These are phyloP conservation scores for Infundibulicybe gibba DNA, from an alignment of 768 basidiomycete species.

Conservation along the genomic window DNA sequence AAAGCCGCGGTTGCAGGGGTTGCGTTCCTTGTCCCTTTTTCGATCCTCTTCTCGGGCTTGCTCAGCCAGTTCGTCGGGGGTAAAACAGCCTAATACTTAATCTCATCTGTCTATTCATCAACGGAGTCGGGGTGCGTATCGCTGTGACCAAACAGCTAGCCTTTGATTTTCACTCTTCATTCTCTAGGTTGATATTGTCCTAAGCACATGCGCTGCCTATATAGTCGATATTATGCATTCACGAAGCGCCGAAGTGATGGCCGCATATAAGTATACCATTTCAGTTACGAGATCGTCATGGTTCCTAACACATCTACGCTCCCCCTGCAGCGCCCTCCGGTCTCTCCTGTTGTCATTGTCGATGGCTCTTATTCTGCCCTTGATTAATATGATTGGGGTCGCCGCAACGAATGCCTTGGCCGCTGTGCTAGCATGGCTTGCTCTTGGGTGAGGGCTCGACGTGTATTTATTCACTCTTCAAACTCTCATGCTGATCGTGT, in stretches of 20 bases:
- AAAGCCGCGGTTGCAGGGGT: constrained; percentile 46
- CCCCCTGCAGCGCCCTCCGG: constrained; percentile 39
- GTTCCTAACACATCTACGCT: background rate
- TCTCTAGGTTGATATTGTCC: no score
- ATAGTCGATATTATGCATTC: constrained; percentile 56
- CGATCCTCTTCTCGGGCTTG: no score
- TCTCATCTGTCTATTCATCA: constrained; percentile 55
- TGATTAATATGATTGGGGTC: no score
- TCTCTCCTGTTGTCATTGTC: constrained; percentile 37
- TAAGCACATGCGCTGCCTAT: constrained; percentile 40
- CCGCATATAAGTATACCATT: constrained; percentile 43
- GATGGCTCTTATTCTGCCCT: no score
- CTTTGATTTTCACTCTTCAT: no score
- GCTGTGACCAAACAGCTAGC: background rate
- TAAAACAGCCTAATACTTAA: constrained; percentile 45
- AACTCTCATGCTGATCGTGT: constrained; percentile 1
- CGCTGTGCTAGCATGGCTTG: constrained; percentile 43
- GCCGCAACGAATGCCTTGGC: no score
- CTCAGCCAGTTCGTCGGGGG: no score
- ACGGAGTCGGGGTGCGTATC: constrained; percentile 56
- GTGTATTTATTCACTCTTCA: constrained; percentile 2
- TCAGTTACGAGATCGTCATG: background rate
- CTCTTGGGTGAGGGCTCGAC: constrained; percentile 45
- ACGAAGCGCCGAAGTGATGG: constrained; percentile 62
- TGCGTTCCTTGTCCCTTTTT: constrained; percentile 47